Evolutionary conservation across 495 filamentous ascomycete species (phyloP).

Genomic region (Penicillium soppii): DNA sequence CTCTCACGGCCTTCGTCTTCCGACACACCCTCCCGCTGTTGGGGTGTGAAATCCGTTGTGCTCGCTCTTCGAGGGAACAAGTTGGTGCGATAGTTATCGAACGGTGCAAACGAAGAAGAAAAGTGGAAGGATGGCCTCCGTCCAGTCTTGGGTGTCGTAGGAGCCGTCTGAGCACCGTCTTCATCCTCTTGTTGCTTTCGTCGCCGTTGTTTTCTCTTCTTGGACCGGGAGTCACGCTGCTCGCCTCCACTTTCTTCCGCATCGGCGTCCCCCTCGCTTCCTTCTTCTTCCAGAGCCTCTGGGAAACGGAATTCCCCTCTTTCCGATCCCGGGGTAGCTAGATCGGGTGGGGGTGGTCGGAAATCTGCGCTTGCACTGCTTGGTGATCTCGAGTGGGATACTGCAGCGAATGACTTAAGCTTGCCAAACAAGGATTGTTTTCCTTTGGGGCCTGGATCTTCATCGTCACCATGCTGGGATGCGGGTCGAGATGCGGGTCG

Average conservation of each 20-base stretch:
- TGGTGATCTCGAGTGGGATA: conserved; percentile 43
- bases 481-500: conserved; percentile 51
- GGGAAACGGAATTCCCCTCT: conserved; percentile 54
- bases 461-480: conserved; percentile 50
- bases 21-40: conserved; percentile 72
- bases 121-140: conserved; percentile 46
- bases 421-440: conserved; percentile 66
- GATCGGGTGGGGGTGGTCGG: conserved; percentile 24
- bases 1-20: conserved; percentile 86
- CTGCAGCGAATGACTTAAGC: conserved; percentile 57
- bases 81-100: conserved; percentile 47
- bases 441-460: conserved; percentile 48
- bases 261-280: conserved; percentile 73
- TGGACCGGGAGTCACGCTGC: conserved; percentile 39
- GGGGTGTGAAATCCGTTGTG: conserved; percentile 61
- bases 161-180: conserved; percentile 55
- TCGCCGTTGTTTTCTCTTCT: conserved; percentile 47
- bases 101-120: conserved; percentile 46
- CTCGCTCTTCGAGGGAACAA: conserved; percentile 68
- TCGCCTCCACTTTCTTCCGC: conserved; percentile 65
- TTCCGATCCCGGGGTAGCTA: conserved; percentile 42
- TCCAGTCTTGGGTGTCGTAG: conserved; percentile 57
- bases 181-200: conserved; percentile 54
- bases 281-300: conserved; percentile 58
- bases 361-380: conserved; percentile 41